phyloP scores from a whole-genome alignment of 495 filamentous ascomycete species.

The Chaetomium fimeti region DNA sequence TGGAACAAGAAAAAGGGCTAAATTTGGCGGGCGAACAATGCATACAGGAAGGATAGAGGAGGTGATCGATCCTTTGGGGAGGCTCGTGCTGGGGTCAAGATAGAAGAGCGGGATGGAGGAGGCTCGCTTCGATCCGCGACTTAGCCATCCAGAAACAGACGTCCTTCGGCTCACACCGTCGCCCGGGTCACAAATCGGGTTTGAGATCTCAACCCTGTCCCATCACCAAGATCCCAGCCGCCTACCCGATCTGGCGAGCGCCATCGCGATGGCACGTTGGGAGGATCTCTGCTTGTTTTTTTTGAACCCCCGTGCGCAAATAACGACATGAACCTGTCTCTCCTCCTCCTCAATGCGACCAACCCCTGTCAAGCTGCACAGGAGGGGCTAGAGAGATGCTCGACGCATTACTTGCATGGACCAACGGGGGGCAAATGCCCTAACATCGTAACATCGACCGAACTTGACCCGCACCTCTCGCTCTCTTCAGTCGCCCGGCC shows the following conservation, averaged over 20 bases:
- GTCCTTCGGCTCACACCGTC: constrained; percentile 30
- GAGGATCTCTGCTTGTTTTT: constrained; percentile 28
- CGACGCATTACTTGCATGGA: constrained; percentile 31
- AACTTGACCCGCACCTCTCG: constrained; percentile 28
- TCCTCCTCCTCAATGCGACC: constrained; percentile 26
- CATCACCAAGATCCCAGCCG: background rate
- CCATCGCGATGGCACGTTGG: constrained; percentile 24
- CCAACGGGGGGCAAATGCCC: constrained; percentile 27
- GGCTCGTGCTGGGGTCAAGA: constrained; percentile 17
- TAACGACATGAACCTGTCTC: constrained; percentile 24
- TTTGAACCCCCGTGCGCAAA: constrained; percentile 32
- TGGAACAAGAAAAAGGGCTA: constrained; percentile 27
- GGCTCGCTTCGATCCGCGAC: constrained; percentile 37
- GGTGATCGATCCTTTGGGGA: background rate
- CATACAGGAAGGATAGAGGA: background rate
- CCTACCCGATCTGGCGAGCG: constrained; percentile 25
- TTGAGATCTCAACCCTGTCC: constrained; percentile 17
- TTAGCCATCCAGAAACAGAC: constrained; percentile 25
- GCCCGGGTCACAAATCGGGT: constrained; percentile 28
- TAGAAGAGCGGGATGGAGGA: constrained; percentile 23
- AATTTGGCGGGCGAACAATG: constrained; percentile 25
- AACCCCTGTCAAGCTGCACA: constrained; percentile 30
- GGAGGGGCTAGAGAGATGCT: constrained; percentile 20
- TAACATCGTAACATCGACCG: constrained; percentile 27
- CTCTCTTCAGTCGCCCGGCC: constrained; percentile 11